phyloP scores from a whole-genome alignment of 495 filamentous ascomycete genomes.

The Daldinia childiae region DNA sequence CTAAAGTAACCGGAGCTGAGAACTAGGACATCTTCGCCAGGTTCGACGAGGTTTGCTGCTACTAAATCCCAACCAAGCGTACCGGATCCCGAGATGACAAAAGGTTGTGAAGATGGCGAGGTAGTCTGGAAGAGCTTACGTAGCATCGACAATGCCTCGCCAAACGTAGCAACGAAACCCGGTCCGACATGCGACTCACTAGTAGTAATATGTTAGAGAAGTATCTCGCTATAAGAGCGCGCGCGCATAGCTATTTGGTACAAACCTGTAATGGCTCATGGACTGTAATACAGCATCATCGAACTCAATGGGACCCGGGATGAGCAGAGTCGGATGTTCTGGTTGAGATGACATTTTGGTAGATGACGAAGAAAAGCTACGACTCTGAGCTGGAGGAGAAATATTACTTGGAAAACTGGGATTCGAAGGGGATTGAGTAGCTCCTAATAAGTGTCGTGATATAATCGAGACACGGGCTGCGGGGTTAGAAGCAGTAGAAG shows the following conservation, averaged over 20 bases:
- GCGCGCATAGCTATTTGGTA: conserved; percentile 19
- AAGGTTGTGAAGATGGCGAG: conserved; percentile 83
- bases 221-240: background rate
- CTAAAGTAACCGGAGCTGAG: conserved; percentile 97
- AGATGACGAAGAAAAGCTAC: conserved; percentile 46
- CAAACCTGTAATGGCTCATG: conserved; percentile 95
- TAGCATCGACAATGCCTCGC: conserved; percentile 85
- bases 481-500: conserved; percentile 63
- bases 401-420: conserved; percentile 72
- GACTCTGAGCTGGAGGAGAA: conserved; percentile 55
- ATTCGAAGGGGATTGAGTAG: conserved; percentile 59
- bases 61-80: conserved; percentile 97
- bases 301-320: conserved; percentile 97
- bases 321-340: conserved; percentile 83
- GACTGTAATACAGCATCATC: conserved; percentile 95
- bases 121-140: conserved; percentile 93
- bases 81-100: conserved; percentile 91
- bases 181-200: conserved; percentile 93
- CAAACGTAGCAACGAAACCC: conserved; percentile 88
- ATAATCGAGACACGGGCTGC: conserved; percentile 80
- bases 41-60: conserved; percentile 87
- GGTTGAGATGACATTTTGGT: conserved; percentile 81
- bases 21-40: conserved; percentile 88
- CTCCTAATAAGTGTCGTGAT: conserved; percentile 77
- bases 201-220: conserved; percentile 26